These are phyloP conservation scores for Pyrus bretschneideri DNA, from an alignment of 306 rosid species.

Conservation along the genomic window DNA sequence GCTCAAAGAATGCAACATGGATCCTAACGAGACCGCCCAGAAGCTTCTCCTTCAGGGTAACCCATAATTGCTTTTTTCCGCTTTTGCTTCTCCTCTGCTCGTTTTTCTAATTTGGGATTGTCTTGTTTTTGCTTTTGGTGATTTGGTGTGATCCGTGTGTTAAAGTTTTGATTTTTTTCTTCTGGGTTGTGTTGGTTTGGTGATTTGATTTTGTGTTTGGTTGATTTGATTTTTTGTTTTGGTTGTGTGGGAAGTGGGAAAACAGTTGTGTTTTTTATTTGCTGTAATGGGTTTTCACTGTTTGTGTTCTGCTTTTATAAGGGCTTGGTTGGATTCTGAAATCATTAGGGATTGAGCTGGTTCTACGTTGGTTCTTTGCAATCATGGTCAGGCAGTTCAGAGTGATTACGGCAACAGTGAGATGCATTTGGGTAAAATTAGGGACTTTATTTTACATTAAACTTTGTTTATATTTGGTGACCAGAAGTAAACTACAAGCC, in stretches of 20 bases:
- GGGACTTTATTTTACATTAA: neutral
- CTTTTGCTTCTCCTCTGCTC: neutral
- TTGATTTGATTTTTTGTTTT: slow-evolving; percentile 31
- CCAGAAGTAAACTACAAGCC: neutral
- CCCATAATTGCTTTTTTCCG: neutral
- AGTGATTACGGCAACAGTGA: neutral
- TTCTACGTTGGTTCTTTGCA: slow-evolving; percentile 12
- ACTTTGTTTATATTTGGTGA: slow-evolving; percentile 4
- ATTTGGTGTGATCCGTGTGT: slow-evolving; percentile 38
- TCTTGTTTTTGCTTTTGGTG: slow-evolving; percentile 21
- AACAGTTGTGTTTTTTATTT: slow-evolving; percentile 30
- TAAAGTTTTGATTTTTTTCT: slow-evolving; percentile 20
- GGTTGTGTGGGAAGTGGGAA: slow-evolving; percentile 15
- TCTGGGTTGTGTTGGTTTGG: slow-evolving; percentile 25
- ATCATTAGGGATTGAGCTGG: slow-evolving; percentile 22
- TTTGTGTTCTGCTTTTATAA: slow-evolving; percentile 24
- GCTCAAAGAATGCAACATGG: slow-evolving; percentile 96
- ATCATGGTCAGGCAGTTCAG: neutral
- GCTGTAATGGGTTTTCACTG: slow-evolving; percentile 39
- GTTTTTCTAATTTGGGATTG: neutral
- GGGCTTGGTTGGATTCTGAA: slow-evolving; percentile 22
- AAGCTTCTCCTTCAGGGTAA: slow-evolving; percentile 91
- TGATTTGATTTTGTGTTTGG: neutral
- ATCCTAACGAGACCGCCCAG: slow-evolving; percentile 91
- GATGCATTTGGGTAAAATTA: slow-evolving; percentile 9